These are phyloP conservation scores for Aspergillus eucalypticola DNA, from an alignment of 2,329 filamentous ascomycete genomes.

Conservation along the genomic window DNA sequence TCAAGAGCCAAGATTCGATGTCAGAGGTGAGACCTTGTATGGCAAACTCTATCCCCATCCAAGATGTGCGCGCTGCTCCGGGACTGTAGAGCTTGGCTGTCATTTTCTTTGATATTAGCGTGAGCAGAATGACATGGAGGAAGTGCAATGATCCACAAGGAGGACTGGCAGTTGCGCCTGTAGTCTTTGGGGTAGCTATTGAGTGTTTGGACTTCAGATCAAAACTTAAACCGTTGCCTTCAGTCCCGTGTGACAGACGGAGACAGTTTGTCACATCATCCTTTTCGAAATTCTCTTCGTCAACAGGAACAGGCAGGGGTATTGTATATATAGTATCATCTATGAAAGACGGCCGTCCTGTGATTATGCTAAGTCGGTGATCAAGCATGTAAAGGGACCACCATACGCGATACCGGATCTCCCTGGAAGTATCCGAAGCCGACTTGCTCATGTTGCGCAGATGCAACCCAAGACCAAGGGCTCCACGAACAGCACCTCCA, in stretches of 20 bases:
- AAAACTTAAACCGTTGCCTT: constrained; percentile 18
- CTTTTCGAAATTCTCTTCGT: constrained; percentile 43
- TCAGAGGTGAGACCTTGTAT: constrained; percentile 41
- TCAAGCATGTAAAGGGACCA: constrained; percentile 48
- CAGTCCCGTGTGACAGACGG: constrained; percentile 25
- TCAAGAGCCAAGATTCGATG: constrained; percentile 43
- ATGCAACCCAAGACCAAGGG: constrained; percentile 46
- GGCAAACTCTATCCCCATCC: constrained; percentile 41
- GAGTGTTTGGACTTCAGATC: constrained; percentile 25
- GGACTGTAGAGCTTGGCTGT: constrained; percentile 43
- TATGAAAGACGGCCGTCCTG: constrained; percentile 47
- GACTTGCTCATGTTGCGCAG: constrained; percentile 41
- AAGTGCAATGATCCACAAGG: constrained; percentile 45
- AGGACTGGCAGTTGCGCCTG: constrained; percentile 25
- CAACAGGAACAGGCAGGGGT: constrained; percentile 44
- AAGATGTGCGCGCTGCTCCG: constrained; percentile 36
- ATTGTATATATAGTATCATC: constrained; percentile 45
- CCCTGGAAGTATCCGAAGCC: constrained; percentile 43
- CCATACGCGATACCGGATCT: constrained; percentile 48
- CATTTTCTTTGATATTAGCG: constrained; percentile 40
- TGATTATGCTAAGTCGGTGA: constrained; percentile 45
- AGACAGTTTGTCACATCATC: constrained; percentile 32
- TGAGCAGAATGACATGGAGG: constrained; percentile 39
- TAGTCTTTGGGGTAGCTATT: constrained; percentile 8
- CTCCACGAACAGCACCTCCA: constrained; percentile 43